phyloP scores from a whole-genome alignment of 2,329 filamentous ascomycete species.

The Aureobasidium leucospermi region DNA sequence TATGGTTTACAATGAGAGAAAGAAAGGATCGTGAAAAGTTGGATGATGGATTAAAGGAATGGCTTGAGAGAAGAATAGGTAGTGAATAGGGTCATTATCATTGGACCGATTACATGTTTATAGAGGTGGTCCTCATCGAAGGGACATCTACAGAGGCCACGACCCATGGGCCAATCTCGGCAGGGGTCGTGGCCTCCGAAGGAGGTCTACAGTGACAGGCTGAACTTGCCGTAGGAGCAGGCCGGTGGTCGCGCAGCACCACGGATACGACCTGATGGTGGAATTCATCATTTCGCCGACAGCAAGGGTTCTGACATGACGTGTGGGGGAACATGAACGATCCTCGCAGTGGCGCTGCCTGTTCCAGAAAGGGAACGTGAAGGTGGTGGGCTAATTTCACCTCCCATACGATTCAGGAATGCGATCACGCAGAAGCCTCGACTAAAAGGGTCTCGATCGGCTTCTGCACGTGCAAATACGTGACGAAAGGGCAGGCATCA shows the following conservation, averaged over 20 bases:
- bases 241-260: conserved; percentile 5
- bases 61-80: conserved; percentile 24
- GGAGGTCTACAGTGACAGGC: conserved; percentile 10
- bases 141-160: conserved; percentile 10
- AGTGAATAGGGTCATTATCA: background rate
- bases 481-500: conserved; percentile 4
- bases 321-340: background rate
- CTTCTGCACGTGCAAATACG: background rate
- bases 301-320: conserved; percentile 14
- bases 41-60: conserved; percentile 33
- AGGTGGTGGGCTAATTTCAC: conserved; percentile 16
- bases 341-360: background rate
- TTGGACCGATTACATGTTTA: conserved; percentile 14
- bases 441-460: background rate
- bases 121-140: conserved; percentile 9
- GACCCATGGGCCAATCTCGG: conserved; percentile 14
- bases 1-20: conserved; percentile 13
- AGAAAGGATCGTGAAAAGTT: conserved; percentile 36
- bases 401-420: conserved; percentile 9
- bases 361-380: conserved; percentile 1
- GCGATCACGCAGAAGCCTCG: conserved; percentile 3
- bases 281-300: conserved; percentile 12
- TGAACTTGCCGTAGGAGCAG: conserved; percentile 9
- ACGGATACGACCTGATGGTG: conserved; percentile 2
- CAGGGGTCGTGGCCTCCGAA: background rate